phyloP scores from a whole-genome alignment of 2,329 filamentous ascomycete genomes.

The Aspergillus costaricaensis region DNA sequence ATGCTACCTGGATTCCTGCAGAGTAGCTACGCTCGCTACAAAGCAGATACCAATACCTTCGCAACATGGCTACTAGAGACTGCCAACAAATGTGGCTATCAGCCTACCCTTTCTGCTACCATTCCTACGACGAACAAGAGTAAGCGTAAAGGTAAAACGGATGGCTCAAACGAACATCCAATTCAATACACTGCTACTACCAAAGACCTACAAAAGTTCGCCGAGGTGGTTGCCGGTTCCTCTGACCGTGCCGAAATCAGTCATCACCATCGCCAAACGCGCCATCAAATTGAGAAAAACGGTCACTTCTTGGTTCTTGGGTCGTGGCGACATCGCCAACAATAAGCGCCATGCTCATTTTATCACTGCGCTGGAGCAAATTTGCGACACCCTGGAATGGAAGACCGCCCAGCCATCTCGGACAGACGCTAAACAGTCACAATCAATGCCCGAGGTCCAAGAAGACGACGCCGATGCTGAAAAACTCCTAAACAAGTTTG shows the following conservation, averaged over 20 bases:
- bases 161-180: constrained; percentile 17
- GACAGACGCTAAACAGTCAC: constrained; percentile 17
- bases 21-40: constrained; percentile 31
- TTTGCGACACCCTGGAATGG: constrained; percentile 29
- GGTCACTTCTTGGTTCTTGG: constrained; percentile 33
- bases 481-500: constrained; percentile 29
- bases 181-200: constrained; percentile 24
- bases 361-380: constrained; percentile 27
- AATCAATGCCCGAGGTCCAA: constrained; percentile 7
- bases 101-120: constrained; percentile 14
- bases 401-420: constrained; percentile 17
- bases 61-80: constrained; percentile 32
- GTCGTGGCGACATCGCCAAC: constrained; percentile 21
- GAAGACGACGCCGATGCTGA: constrained; percentile 15
- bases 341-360: constrained; percentile 31
- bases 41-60: constrained; percentile 30
- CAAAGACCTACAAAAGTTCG: constrained; percentile 28
- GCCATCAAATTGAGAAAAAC: constrained; percentile 29
- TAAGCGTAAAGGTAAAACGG: constrained; percentile 17
- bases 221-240: constrained; percentile 27
- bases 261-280: constrained; percentile 29
- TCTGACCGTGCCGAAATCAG: constrained; percentile 21
- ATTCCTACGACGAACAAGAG: constrained; percentile 10
- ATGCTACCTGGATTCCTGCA: constrained; percentile 31
- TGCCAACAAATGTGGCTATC: constrained; percentile 30